These are phyloP conservation scores for Alloascoidea africana DNA, from an alignment of 805 yeast species.

Conservation along the genomic window DNA sequence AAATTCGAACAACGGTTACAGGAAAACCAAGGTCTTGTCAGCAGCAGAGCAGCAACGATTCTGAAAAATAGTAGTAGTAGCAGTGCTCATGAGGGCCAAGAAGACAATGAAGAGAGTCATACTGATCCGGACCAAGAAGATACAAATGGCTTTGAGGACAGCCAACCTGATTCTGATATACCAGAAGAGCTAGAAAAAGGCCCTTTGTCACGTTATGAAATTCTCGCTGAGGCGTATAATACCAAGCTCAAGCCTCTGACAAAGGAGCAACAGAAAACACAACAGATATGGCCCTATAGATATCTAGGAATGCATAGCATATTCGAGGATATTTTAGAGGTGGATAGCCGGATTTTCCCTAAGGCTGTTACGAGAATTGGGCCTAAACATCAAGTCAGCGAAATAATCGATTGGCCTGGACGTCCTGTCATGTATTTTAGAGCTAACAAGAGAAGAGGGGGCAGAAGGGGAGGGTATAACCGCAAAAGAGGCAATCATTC, in stretches of 20 bases:
- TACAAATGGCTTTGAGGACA: not conserved
- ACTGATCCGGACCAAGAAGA: not conserved
- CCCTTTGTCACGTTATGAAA: conserved; percentile 3
- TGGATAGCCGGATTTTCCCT: conserved; percentile 68
- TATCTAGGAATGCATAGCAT: conserved; percentile 65
- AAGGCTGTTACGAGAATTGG: conserved; percentile 70
- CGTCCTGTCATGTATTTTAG: conserved; percentile 56
- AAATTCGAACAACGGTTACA: conserved; percentile 9
- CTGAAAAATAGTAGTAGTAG: not conserved
- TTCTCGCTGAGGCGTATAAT: not conserved
- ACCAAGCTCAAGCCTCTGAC: conserved; percentile 10
- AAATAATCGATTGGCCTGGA: conserved; percentile 47
- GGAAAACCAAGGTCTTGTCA: conserved; percentile 12
- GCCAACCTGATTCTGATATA: not conserved
- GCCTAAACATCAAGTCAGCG: conserved; percentile 54
- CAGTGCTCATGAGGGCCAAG: not conserved
- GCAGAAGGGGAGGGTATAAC: conserved; percentile 2
- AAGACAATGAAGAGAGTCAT: not conserved
- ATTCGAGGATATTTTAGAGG: conserved; percentile 63
- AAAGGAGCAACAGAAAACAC: conserved; percentile 14
- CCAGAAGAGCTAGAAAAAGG: conserved; percentile 1
- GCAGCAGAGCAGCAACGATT: conserved; percentile 7
- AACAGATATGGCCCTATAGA: conserved; percentile 51
- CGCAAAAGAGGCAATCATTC: not conserved
- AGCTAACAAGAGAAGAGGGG: not conserved